Conservation (phyloP, 371 early-diverging fungal species). For the Furculomyces boomerangus region DNA sequence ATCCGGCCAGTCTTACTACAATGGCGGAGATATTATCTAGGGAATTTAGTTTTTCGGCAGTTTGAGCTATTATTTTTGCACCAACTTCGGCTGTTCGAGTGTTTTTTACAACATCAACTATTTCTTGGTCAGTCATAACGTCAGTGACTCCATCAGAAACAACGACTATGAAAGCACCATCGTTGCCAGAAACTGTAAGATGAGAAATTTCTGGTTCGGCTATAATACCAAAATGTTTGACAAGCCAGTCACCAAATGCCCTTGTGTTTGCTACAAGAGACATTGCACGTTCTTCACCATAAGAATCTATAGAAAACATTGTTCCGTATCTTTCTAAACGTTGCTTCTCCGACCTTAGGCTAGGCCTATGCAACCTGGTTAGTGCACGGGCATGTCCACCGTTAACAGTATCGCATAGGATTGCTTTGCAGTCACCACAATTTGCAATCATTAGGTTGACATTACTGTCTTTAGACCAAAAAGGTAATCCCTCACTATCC, state of each 20-base stretch:
- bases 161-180: constrained; percentile 36
- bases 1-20: constrained; percentile 59
- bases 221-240: constrained; percentile 53
- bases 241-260: constrained; percentile 49
- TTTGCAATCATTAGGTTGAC: constrained; percentile 14
- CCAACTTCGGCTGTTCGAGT: constrained; percentile 33
- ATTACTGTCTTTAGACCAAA: constrained; percentile 20
- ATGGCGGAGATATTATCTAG: constrained; percentile 56
- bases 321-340: constrained; percentile 20
- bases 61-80: constrained; percentile 37
- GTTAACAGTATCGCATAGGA: constrained; percentile 15
- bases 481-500: constrained; percentile 21
- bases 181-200: constrained; percentile 23
- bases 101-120: constrained; percentile 48
- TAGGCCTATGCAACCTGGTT: constrained; percentile 14
- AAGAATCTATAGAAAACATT: constrained; percentile 38
- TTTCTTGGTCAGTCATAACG: constrained; percentile 61
- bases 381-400: constrained; percentile 15
- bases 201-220: constrained; percentile 51
- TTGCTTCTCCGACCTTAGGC: constrained; percentile 13
- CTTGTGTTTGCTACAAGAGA: constrained; percentile 51
- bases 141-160: constrained; percentile 55
- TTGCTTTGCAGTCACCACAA: constrained; percentile 18
- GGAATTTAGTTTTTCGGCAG: constrained; percentile 53
- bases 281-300: constrained; percentile 55